Evolutionary conservation across 805 yeast genomes (phyloP), one percentile per base, ranked within the genome.

Genomic region (Saccharomycopsis sp.): DNA sequence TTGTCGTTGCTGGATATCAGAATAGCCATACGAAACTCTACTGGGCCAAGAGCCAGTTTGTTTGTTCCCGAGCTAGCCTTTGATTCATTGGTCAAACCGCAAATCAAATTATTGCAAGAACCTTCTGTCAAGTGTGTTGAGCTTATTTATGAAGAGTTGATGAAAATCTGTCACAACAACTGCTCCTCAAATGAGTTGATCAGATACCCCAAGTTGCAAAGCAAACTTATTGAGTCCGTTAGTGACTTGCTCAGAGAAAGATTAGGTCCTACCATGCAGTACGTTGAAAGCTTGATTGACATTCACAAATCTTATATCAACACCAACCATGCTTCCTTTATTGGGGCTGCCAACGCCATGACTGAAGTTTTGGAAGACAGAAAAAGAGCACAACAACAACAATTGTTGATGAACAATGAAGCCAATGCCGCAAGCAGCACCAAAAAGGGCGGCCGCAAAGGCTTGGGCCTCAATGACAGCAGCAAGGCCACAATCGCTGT

Each of bases 31-130:
- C 89, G 92, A 67, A 89, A 89, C 62, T 83, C 96, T 32, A 82
- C 95, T 6, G 98, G 98, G 55, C 81, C 96, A 25, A 78, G 97
- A 2, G 97, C 98, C 10, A 84, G 96, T 4, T 68, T 89, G 54
- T 89, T 89, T 65, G 97, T 89, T 47, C 97, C 97, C 18, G 89
- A 97, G 7, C 92, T 86, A 54, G 96, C 96, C 0, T 89, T 89
- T 61, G 98, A 92, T 61, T 95, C 88, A 15, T 73, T 88, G 48
- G 96, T 89, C 35, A 87, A 85, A 62, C 95, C 86, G 59, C 96
- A 86, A 63, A 88, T 89, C 51, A 77, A 71, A 53, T 77, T 97
- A 61, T 86, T 92, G 65, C 96, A 88, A 63, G 96, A 89, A 54
- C 98, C 98, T 9, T 67, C 92, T 3, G 53, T 84, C 45, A 77